Evolutionary conservation across 192 early-diverging fungal species (phyloP), one percentile per base, ranked within the genome.

Genomic region (Coemansia erecta): DNA sequence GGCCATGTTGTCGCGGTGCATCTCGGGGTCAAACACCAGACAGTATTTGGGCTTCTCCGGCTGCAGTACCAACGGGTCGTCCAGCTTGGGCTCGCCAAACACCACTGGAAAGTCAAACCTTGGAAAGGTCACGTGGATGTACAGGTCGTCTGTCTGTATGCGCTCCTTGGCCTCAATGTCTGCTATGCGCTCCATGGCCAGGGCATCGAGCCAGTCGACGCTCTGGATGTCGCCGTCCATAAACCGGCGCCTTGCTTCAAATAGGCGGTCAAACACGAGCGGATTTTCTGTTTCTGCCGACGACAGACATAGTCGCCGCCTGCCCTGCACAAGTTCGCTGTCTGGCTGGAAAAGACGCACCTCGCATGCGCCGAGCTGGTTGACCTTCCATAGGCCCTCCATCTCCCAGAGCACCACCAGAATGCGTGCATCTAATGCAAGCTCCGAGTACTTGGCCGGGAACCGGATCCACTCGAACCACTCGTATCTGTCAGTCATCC

Each of bases 61-160:
- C 61, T 67, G 66, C 4, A 61, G 31, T 13, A 70, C 56, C 44
- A 73, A 49, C 39, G 73, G 80, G 40, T 81, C 80, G 41, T 73
- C 70, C 8, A 72, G 56, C 41, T 51, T 85, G 35, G 78, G 61
- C 58, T 99, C 94, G 61, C 92, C 87, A 78, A 85, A 94, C 14
- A 97, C 87, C n/a, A 98, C 81, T 3, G 94, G 92, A 77, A 99
- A 98, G 73, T 98, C 94, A 73, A 98, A 99, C 61, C 87, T 89
- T 2, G 95, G 94, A 23, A 99, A 81, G 45, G 95, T 88, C 18
- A 99, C 82, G 66, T 92, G 94, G 3, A 99, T 82, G 58, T 85
- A 88, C 47, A 91, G 64, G 9, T 85, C 77, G 54, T 74, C 58
- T 5, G 81, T 68, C 35, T 65, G 81, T 57, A 71, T 82, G 78